Evolutionary conservation across 2,329 filamentous ascomycete species (phyloP).

Genomic region (Pestalotiopsis sp.): DNA sequence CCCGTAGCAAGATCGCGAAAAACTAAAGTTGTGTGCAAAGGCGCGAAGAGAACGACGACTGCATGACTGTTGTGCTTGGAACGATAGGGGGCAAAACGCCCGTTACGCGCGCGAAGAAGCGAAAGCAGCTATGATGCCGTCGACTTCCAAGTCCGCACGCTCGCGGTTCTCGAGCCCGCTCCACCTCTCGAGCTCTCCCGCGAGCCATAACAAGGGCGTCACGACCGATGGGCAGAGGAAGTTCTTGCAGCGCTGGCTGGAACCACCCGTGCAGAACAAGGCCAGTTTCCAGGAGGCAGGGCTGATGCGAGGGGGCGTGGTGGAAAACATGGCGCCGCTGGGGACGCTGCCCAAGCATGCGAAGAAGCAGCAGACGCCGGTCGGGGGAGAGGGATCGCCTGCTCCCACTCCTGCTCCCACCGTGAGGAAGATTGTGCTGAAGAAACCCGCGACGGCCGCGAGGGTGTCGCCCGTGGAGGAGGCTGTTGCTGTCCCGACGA

Average conservation of each 20-base stretch:
- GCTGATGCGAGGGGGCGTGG: conserved; percentile 72
- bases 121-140: conserved; percentile 23
- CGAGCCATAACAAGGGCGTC: conserved; percentile 23
- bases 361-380: conserved; percentile 45
- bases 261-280: conserved; percentile 60
- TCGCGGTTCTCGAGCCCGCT: conserved; percentile 61
- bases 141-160: conserved; percentile 34
- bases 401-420: conserved; percentile 20
- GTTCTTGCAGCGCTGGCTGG: conserved; percentile 61
- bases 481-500: background rate
- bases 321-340: conserved; percentile 82
- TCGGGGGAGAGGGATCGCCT: conserved; percentile 30
- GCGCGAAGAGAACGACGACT: conserved; percentile 7
- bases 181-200: conserved; percentile 38
- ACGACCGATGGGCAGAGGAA: conserved; percentile 42
- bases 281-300: conserved; percentile 80
- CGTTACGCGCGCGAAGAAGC: background rate
- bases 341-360: conserved; percentile 71
- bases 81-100: conserved; percentile 13
- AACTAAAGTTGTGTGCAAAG: conserved; percentile 1
- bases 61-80: conserved; percentile 6
- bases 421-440: conserved; percentile 33
- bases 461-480: conserved; percentile 28
- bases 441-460: conserved; percentile 31
- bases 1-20: background rate